These are phyloP conservation scores for Clarireedia hainanense DNA, from an alignment of 2,329 filamentous ascomycete species.

Conservation along the genomic window DNA sequence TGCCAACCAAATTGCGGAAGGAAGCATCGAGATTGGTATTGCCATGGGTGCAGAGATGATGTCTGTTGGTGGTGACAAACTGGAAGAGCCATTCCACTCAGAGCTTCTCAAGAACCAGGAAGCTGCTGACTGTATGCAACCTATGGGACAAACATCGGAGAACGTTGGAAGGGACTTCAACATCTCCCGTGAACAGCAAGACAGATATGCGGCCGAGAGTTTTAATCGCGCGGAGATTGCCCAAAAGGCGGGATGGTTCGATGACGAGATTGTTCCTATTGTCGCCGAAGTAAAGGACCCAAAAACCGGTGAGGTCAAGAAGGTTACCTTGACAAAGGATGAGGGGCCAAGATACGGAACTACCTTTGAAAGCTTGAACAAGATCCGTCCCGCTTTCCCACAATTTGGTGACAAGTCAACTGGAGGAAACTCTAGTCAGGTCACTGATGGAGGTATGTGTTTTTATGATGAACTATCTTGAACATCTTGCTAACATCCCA, in stretches of 20 bases:
- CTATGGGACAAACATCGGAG: conserved; percentile 97
- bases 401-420: conserved; percentile 82
- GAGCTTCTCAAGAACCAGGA: conserved; percentile 70
- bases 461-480: neutral
- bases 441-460: conserved; percentile 74
- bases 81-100: conserved; percentile 68
- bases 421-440: conserved; percentile 88
- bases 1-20: conserved; percentile 72
- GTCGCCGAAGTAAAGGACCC: conserved; percentile 73
- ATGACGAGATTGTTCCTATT: conserved; percentile 91
- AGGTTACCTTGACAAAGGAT: conserved; percentile 73
- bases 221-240: conserved; percentile 82
- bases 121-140: conserved; percentile 77
- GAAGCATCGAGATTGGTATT: conserved; percentile 79
- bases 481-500: neutral
- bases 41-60: conserved; percentile 87
- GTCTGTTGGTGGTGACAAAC: conserved; percentile 62
- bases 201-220: conserved; percentile 78
- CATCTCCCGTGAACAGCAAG: conserved; percentile 72
- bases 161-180: conserved; percentile 90
- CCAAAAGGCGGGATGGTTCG: conserved; percentile 85
- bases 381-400: conserved; percentile 86
- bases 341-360: conserved; percentile 90
- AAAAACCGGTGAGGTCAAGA: conserved; percentile 69
- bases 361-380: conserved; percentile 70